Evolutionary conservation across 78 protist species (phyloP).

Genomic region (Fonticula alba): DNA sequence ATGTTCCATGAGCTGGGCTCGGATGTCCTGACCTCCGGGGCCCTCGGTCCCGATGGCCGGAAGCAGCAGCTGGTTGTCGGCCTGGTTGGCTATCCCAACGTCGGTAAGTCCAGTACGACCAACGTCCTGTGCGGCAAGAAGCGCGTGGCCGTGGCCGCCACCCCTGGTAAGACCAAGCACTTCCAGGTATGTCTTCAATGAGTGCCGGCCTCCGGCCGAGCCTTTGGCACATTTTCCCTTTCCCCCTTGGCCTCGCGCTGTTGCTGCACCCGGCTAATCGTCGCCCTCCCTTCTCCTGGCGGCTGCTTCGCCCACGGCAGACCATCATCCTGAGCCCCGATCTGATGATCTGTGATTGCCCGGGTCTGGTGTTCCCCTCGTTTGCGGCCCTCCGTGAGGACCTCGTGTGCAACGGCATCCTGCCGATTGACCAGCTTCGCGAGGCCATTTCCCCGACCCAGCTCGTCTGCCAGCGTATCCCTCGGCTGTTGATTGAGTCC

Average conservation of each 20-base stretch:
- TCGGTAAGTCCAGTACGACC: slow-evolving; percentile 85
- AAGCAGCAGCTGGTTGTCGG: too few relatives aligned
- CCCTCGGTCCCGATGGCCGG: too few relatives aligned
- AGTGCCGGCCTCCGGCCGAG: too few relatives aligned
- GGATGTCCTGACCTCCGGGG: too few relatives aligned
- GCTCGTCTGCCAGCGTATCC: slow-evolving; percentile 25
- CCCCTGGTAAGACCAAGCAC: slow-evolving; percentile 96
- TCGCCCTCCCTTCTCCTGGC: too few relatives aligned
- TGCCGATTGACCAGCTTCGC: slow-evolving; percentile 76
- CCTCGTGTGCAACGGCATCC: slow-evolving; percentile 71
- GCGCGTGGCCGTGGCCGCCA: slow-evolving; percentile 69
- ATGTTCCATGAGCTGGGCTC: too few relatives aligned
- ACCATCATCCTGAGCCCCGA: slow-evolving; percentile 52
- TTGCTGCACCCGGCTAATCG: too few relatives aligned
- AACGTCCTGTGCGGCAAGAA: slow-evolving; percentile 73
- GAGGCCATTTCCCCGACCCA: slow-evolving; percentile 28
- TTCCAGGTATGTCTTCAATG: slow-evolving; percentile 60
- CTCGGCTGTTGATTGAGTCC: slow-evolving; percentile 30
- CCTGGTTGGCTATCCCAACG: slow-evolving; percentile 95
- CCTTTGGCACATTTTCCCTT: too few relatives aligned
- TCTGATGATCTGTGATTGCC: slow-evolving; percentile 79
- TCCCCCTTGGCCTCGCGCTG: too few relatives aligned
- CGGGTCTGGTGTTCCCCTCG: slow-evolving; percentile 91
- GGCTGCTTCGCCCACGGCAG: too few relatives aligned
- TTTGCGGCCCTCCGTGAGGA: slow-evolving; percentile 53